Evolutionary conservation across 306 rosid species (phyloP).

Genomic region (Prunus mume): DNA sequence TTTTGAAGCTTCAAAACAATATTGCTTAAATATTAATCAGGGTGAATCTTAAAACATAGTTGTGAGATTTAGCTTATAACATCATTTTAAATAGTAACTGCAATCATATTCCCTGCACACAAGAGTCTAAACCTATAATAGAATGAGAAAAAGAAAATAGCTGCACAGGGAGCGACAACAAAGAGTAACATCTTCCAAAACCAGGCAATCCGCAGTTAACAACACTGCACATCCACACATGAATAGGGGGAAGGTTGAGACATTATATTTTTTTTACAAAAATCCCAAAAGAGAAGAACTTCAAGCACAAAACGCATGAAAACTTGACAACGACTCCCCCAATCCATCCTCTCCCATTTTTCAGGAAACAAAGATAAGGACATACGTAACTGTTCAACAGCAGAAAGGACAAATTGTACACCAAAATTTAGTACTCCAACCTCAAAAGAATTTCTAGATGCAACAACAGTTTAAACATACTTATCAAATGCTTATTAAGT

Average conservation of each 20-base stretch:
- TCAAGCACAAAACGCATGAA: not conserved
- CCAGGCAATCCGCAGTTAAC: not conserved
- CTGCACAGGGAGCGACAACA: not conserved
- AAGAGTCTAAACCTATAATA: not conserved
- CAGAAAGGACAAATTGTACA: not conserved
- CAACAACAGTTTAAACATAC: not conserved
- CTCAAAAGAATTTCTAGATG: not conserved
- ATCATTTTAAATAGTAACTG: not conserved
- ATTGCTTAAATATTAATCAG: not conserved
- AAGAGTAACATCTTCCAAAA: not conserved
- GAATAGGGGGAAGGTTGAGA: not conserved
- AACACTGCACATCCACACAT: not conserved
- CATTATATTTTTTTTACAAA: not conserved
- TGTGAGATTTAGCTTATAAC: not conserved
- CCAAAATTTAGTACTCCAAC: not conserved
- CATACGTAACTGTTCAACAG: not conserved
- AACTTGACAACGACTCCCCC: not conserved
- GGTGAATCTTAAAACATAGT: not conserved
- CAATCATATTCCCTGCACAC: not conserved
- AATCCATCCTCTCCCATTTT: not conserved
- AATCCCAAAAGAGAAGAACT: not conserved
- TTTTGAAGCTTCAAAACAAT: not conserved
- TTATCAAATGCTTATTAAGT: not conserved
- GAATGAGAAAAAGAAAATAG: not conserved
- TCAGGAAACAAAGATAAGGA: not conserved